Conservation (phyloP, 2,329 filamentous ascomycete species). For the Penicillium paneum region DNA sequence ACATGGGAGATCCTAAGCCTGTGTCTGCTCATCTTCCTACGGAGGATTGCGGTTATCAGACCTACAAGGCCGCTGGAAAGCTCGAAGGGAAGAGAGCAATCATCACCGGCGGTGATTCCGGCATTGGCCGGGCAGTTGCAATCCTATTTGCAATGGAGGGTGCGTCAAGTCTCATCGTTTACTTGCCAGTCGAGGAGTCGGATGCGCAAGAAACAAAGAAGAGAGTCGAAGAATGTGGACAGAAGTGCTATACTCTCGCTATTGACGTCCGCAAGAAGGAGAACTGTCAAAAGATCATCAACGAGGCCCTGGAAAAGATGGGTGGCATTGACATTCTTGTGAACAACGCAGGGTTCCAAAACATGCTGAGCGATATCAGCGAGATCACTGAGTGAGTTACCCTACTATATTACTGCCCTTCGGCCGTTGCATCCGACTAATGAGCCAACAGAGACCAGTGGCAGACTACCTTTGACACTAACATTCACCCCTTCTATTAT, state of each 20-base stretch:
- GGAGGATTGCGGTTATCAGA: slow-evolving; percentile 63
- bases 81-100: slow-evolving; percentile 70
- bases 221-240: slow-evolving; percentile 64
- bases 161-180: slow-evolving; percentile 68
- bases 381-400: slow-evolving; percentile 64
- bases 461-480: slow-evolving; percentile 74
- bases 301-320: slow-evolving; percentile 63
- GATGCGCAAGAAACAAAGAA: slow-evolving; percentile 74
- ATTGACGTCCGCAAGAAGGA: slow-evolving; percentile 63
- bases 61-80: slow-evolving; percentile 73
- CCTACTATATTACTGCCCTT: neutral
- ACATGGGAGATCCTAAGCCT: slow-evolving; percentile 58
- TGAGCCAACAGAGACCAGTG: slow-evolving; percentile 63
- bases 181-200: slow-evolving; percentile 70
- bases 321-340: slow-evolving; percentile 65
- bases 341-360: slow-evolving; percentile 72
- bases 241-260: slow-evolving; percentile 61
- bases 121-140: slow-evolving; percentile 73
- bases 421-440: neutral
- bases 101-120: slow-evolving; percentile 77
- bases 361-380: slow-evolving; percentile 68
- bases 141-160: slow-evolving; percentile 80
- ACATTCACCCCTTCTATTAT: slow-evolving; percentile 80
- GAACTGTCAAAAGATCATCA: slow-evolving; percentile 68
- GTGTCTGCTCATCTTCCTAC: slow-evolving; percentile 65